phyloP scores from a whole-genome alignment of 305 asterid species.

The Solanum aculeatissimum region DNA sequence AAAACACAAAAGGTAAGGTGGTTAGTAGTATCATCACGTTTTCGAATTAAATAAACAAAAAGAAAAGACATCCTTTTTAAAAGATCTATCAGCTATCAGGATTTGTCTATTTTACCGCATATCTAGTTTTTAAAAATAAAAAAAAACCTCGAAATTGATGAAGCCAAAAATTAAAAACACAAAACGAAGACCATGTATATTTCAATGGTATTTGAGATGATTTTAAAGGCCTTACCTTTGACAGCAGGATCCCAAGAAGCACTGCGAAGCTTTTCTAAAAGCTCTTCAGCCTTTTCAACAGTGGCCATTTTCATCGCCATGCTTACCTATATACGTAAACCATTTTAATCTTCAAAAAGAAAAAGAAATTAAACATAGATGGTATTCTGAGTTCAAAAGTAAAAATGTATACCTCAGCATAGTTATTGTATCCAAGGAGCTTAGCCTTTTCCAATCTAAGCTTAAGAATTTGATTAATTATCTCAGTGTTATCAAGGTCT shows the following conservation, averaged over 20 bases:
- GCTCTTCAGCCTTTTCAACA: slow-evolving; percentile 76
- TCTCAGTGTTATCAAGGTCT: slow-evolving; percentile 72
- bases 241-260: slow-evolving; percentile 98
- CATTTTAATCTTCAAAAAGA: background rate
- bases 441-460: slow-evolving; percentile 86
- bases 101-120: background rate
- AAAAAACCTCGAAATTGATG: background rate
- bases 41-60: background rate
- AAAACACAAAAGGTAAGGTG: background rate
- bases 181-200: background rate
- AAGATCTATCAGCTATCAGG: background rate
- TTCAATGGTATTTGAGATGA: background rate
- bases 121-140: background rate
- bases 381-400: background rate
- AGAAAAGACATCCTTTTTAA: background rate
- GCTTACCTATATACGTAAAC: slow-evolving; percentile 49
- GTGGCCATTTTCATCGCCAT: slow-evolving; percentile 99
- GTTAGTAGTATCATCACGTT: background rate
- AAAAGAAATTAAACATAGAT: background rate
- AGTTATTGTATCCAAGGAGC: slow-evolving; percentile 92
- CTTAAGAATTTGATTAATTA: slow-evolving; percentile 80
- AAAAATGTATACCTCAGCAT: slow-evolving; percentile 61
- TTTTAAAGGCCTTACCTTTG: slow-evolving; percentile 41
- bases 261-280: slow-evolving; percentile 78
- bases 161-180: background rate